Evolutionary conservation across 2,329 filamentous ascomycete genomes (phyloP).

Genomic region (Stachybotrys echinatus): DNA sequence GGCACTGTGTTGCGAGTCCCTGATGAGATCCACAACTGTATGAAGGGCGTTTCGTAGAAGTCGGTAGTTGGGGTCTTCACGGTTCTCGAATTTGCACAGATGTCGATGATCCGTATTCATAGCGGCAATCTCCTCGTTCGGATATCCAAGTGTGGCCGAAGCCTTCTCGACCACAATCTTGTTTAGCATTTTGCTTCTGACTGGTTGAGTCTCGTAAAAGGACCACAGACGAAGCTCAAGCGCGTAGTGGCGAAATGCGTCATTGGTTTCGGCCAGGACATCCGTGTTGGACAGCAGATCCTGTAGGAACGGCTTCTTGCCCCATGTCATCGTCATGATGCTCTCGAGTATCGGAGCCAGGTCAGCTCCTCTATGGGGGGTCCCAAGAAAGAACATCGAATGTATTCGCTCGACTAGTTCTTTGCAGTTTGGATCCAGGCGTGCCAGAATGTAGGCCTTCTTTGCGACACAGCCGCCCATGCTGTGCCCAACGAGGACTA

Average conservation of each 20-base stretch:
- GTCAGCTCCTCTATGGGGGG: neutral
- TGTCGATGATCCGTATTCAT: neutral
- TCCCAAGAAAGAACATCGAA: neutral
- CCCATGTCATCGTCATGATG: neutral
- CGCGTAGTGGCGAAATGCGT: neutral
- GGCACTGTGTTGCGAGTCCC: neutral
- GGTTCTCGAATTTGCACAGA: neutral
- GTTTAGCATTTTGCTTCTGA: neutral
- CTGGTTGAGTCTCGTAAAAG: neutral
- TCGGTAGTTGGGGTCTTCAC: neutral
- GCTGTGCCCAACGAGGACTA: neutral
- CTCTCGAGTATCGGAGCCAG: neutral
- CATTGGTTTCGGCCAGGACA: neutral
- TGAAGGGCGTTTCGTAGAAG: neutral
- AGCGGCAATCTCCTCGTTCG: neutral
- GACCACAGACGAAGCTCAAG: neutral
- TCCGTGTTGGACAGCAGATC: neutral
- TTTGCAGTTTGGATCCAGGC: neutral
- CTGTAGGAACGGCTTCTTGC: neutral
- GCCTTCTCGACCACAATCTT: neutral
- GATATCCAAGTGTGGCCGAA: neutral
- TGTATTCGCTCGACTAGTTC: neutral
- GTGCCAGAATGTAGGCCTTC: neutral
- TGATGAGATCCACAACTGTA: neutral
- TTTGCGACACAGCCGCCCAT: neutral